Conservation (phyloP, 164 flowering plant genomes). For the Santalum album region DNA sequence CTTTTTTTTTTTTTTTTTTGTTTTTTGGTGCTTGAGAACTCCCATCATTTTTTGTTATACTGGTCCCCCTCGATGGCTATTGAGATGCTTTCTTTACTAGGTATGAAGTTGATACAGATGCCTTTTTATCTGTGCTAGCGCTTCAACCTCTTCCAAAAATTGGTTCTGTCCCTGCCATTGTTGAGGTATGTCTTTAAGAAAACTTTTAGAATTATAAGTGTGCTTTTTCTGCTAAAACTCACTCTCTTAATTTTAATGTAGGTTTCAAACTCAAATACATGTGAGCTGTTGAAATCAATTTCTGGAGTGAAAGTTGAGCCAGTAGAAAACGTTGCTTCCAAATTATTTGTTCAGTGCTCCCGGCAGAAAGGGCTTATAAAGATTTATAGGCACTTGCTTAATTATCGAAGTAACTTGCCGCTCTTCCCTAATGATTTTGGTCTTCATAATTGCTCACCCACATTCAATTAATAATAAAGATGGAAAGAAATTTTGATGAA, state of each 20-base stretch:
- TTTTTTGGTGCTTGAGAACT: too few relatives aligned
- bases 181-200: conserved; percentile 52
- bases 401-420: conserved; percentile 65
- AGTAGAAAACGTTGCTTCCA: conserved; percentile 90
- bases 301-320: conserved; percentile 85
- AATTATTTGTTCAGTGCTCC: conserved; percentile 96
- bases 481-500: too few relatives aligned
- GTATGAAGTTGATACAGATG: conserved; percentile 94
- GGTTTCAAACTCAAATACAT: conserved; percentile 81
- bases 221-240: conserved; percentile 1
- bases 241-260: conserved; percentile 19
- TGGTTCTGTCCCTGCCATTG: conserved; percentile 75
- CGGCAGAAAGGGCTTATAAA: conserved; percentile 94
- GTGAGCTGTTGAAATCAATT: conserved; percentile 83
- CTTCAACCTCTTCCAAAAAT: conserved; percentile 79
- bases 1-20: too few relatives aligned
- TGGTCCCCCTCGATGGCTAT: not conserved
- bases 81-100: conserved; percentile 30
- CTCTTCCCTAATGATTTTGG: not conserved
- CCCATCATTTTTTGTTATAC: too few relatives aligned
- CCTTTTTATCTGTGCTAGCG: conserved; percentile 87
- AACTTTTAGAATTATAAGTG: too few relatives aligned
- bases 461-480: too few relatives aligned
- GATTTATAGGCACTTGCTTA: conserved; percentile 90
- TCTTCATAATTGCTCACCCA: not conserved